Evolutionary conservation across 2,329 filamentous ascomycete genomes (phyloP).

Genomic region (Pseudocercospora fijiensis): DNA sequence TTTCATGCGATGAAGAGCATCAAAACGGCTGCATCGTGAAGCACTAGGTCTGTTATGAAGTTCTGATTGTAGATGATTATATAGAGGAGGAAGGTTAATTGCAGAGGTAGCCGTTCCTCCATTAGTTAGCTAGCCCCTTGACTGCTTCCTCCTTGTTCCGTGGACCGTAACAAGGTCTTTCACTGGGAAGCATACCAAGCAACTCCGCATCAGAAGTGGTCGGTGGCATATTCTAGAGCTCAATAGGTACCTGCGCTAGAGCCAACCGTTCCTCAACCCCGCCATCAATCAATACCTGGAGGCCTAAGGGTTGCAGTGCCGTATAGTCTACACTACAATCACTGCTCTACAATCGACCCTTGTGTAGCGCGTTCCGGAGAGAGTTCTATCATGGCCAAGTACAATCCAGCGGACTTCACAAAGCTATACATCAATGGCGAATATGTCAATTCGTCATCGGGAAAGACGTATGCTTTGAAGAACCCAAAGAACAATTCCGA

Average conservation of each 20-base stretch:
- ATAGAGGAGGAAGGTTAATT: too few relatives aligned
- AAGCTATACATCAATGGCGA: constrained; percentile 23
- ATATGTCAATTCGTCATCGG: constrained; percentile 19
- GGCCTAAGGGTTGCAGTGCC: not conserved
- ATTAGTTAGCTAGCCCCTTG: too few relatives aligned
- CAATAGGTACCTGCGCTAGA: not conserved
- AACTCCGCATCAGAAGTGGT: not conserved
- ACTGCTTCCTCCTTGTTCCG: too few relatives aligned
- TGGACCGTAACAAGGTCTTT: too few relatives aligned
- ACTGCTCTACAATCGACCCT: too few relatives aligned
- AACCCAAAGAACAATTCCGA: constrained; percentile 19
- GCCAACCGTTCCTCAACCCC: not conserved
- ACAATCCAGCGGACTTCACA: constrained; percentile 58
- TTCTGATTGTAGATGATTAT: too few relatives aligned
- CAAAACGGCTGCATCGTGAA: constrained; percentile 2
- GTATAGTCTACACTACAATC: not conserved
- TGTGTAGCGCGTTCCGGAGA: too few relatives aligned
- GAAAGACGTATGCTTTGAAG: constrained; percentile 36
- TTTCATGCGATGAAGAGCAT: constrained; percentile 3
- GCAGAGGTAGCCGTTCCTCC: too few relatives aligned
- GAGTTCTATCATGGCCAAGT: constrained; percentile 33
- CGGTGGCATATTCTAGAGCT: not conserved
- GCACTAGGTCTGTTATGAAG: not conserved
- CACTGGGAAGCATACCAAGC: not conserved
- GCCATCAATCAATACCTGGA: not conserved